Percentiles rank a stretch among this genome's conserved stretches.
These are phyloP conservation scores for Amylostereum areolatum DNA, from an alignment of 1,284 basidiomycete species.

Conservation along the genomic window DNA sequence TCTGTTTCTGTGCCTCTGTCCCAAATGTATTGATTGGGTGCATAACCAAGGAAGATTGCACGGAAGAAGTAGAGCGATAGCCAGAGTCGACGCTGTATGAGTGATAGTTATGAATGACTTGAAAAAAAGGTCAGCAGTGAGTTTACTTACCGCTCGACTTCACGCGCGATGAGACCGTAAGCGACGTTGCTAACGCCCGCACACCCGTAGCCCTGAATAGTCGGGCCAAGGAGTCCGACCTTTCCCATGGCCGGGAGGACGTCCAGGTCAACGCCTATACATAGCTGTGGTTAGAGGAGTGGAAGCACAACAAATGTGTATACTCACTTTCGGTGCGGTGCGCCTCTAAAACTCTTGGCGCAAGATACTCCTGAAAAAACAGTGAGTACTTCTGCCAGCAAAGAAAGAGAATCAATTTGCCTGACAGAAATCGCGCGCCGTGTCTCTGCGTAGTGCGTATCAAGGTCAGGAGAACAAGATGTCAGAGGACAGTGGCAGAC, in stretches of 20 bases:
- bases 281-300: too few relatives aligned
- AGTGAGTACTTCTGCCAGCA: not conserved
- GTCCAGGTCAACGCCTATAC: conserved; percentile 68
- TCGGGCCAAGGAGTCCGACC: conserved; percentile 86
- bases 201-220: conserved; percentile 91
- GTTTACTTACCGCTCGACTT: conserved; percentile 74
- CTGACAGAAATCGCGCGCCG: conserved; percentile 82
- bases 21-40: conserved; percentile 95
- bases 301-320: too few relatives aligned
- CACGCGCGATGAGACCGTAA: conserved; percentile 90
- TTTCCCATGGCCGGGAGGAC: conserved; percentile 91
- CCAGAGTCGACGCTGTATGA: conserved; percentile 82
- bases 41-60: conserved; percentile 98
- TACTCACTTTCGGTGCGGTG: conserved; percentile 80
- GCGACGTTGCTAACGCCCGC: conserved; percentile 90
- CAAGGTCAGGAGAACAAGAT: not conserved
- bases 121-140: not conserved
- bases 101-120: not conserved
- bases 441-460: conserved; percentile 49
- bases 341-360: conserved; percentile 80
- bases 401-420: conserved; percentile 26
- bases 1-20: conserved; percentile 84
- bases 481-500: conserved; percentile 16
- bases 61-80: conserved; percentile 92
- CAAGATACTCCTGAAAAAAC: conserved; percentile 61